phyloP scores from a whole-genome alignment of 139 green algal genomes.

The Dunaliella primolecta region DNA sequence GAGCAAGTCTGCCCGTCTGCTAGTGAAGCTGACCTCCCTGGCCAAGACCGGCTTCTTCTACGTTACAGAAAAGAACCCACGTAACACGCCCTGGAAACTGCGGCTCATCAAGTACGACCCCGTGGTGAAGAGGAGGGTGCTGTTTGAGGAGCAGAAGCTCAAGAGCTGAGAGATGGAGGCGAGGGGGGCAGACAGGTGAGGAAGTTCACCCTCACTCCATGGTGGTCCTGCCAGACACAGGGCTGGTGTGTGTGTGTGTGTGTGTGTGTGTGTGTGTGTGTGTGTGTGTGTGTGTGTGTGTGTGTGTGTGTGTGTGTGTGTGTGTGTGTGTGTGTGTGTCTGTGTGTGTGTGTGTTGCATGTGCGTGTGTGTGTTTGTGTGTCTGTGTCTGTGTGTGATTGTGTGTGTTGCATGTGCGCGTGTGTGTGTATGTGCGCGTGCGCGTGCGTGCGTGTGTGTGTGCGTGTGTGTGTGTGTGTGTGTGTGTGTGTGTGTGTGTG shows the following conservation, averaged over 20 bases:
- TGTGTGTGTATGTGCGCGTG: neutral
- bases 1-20: constrained; percentile 10
- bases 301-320: neutral
- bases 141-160: neutral
- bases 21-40: constrained; percentile 44
- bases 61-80: constrained; percentile 75
- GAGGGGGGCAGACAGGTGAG: neutral
- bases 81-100: constrained; percentile 75
- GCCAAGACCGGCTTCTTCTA: constrained; percentile 81
- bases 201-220: neutral
- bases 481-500: neutral
- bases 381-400: neutral
- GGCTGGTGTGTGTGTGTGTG: no score
- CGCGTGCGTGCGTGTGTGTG: neutral
- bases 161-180: neutral
- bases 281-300: neutral
- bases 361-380: neutral
- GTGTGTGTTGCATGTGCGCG: neutral
- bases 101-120: neutral
- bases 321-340: neutral
- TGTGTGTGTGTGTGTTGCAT: neutral
- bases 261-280: no score
- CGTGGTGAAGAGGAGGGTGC: neutral
- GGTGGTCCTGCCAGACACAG: neutral
- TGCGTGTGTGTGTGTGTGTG: neutral